Base-by-base conservation (phyloP, 352 stramenopile species). In the Globisporangium takayamanum region DNA sequence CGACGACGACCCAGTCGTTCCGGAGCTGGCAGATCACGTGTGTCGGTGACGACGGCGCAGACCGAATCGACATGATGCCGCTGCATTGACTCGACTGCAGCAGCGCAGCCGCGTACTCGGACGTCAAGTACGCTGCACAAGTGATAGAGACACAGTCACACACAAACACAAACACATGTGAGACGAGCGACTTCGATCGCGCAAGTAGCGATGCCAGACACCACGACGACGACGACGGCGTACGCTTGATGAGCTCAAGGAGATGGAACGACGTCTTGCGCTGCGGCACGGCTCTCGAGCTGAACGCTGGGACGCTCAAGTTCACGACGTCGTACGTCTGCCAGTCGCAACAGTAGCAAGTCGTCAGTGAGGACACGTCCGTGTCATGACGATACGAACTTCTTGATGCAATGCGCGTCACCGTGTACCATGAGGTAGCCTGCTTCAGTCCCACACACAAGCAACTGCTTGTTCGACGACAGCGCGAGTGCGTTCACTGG, bases 241-340 rank as follows among this genome's bases (percentile, higher is more conserved):
- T 64, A 92, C 82, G 70, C 48, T 73, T 76, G 45, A 92, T 74
- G 16, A 68, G 54, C 5, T 85, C 74, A 16, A 79, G 52, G 12
- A 92, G 39, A 33, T 72, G 74, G 50, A 84, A 58, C 22, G 59
- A 50, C 2, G 68, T 46, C 57, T 74, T 76, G 7, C 74, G 76
- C 42, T 81, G 78, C 12, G 82, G 82, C 15, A 84, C 61, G 18
- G 76, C 63, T 49, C 79, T 84, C 5, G 78, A 88, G 5, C 73
- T 79, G 58, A 92, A 87, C 0, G 80, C 82, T 52, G 79, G 79
- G 3, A 89, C 68, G 54, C 80, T 59, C 15, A 84, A 71, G 53
- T 88, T 76, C 26, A 74, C 57, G 20, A 87, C 76, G 44, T 92
- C 82, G 50, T 81, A 92, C 1, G 70, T 80, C 81, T 91, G 47